Evolutionary conservation across 768 basidiomycete genomes (phyloP).

Genomic region (Podaxis pistillaris): DNA sequence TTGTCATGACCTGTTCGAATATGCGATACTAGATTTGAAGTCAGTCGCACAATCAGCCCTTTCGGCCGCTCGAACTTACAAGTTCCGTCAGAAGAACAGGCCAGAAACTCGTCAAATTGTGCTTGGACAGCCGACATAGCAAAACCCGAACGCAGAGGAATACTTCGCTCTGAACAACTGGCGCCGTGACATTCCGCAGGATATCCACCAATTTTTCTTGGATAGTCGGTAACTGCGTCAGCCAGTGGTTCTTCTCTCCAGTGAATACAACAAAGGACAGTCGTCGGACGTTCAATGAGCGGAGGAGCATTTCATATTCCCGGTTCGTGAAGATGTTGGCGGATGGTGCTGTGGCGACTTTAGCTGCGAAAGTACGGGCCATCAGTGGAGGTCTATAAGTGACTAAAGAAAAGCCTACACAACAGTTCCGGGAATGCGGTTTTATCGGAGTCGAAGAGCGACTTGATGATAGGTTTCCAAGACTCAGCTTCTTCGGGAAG

Average conservation of each 20-base stretch:
- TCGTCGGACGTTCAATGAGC: slow-evolving; percentile 84
- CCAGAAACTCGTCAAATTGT: slow-evolving; percentile 95
- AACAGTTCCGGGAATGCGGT: slow-evolving; percentile 82
- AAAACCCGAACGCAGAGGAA: slow-evolving; percentile 92
- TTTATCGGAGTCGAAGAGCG: slow-evolving; percentile 84
- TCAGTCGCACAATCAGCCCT: not conserved
- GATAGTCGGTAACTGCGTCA: slow-evolving; percentile 88
- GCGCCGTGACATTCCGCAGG: slow-evolving; percentile 72
- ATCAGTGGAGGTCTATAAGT: slow-evolving; percentile 26
- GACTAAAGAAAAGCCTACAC: slow-evolving; percentile 45
- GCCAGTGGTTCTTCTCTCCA: slow-evolving; percentile 88
- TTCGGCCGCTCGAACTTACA: slow-evolving; percentile 42
- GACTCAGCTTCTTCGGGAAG: slow-evolving; percentile 48
- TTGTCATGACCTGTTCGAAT: slow-evolving; percentile 76
- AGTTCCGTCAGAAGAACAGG: slow-evolving; percentile 93
- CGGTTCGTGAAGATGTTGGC: slow-evolving; percentile 96
- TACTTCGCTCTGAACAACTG: slow-evolving; percentile 90
- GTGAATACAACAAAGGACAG: slow-evolving; percentile 85
- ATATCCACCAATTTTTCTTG: slow-evolving; percentile 97
- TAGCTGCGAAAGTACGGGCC: slow-evolving; percentile 39
- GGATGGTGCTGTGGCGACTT: slow-evolving; percentile 81
- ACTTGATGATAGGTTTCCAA: slow-evolving; percentile 80
- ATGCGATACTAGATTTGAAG: slow-evolving; percentile 67
- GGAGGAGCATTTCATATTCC: slow-evolving; percentile 88
- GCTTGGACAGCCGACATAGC: slow-evolving; percentile 84